phyloP scores from a whole-genome alignment of 768 basidiomycete genomes.

The Clavaria fumosa region DNA sequence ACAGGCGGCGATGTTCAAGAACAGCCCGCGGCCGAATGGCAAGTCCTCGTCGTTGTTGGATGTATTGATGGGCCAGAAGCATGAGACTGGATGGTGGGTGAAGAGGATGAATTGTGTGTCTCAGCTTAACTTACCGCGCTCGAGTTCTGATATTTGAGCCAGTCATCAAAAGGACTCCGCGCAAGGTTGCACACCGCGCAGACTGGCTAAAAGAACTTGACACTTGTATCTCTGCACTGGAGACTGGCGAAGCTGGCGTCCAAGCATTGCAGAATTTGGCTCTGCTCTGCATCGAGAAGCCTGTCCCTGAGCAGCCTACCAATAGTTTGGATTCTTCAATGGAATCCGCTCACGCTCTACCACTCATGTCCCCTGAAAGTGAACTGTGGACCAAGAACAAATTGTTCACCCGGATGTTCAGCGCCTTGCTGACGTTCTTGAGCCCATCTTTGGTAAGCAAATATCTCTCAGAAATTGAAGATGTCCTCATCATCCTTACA shows the following conservation, averaged over 20 bases:
- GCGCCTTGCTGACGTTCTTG: conserved; percentile 47
- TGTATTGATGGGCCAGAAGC: conserved; percentile 47
- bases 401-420: conserved; percentile 55
- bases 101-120: conserved; percentile 57
- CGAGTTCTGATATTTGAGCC: no score
- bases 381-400: conserved; percentile 64
- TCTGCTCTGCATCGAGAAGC: conserved; percentile 44
- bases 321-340: no score
- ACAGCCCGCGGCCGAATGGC: conserved; percentile 54
- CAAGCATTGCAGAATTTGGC: conserved; percentile 50
- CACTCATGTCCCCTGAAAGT: no score
- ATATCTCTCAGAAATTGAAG: conserved; percentile 4
- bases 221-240: conserved; percentile 36
- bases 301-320: conserved; percentile 33
- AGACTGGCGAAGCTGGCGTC: conserved; percentile 34
- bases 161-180: conserved; percentile 31
- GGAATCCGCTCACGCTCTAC: no score
- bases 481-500: conserved; percentile 22
- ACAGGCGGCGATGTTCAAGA: conserved; percentile 66
- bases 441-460: conserved; percentile 41
- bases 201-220: conserved; percentile 37
- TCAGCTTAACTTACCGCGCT: no score
- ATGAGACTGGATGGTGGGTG: conserved; percentile 75
- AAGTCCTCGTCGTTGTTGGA: conserved; percentile 47
- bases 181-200: conserved; percentile 23